These are phyloP conservation scores for Aspergillus campestris DNA, from an alignment of 495 filamentous ascomycete species.

Conservation along the genomic window DNA sequence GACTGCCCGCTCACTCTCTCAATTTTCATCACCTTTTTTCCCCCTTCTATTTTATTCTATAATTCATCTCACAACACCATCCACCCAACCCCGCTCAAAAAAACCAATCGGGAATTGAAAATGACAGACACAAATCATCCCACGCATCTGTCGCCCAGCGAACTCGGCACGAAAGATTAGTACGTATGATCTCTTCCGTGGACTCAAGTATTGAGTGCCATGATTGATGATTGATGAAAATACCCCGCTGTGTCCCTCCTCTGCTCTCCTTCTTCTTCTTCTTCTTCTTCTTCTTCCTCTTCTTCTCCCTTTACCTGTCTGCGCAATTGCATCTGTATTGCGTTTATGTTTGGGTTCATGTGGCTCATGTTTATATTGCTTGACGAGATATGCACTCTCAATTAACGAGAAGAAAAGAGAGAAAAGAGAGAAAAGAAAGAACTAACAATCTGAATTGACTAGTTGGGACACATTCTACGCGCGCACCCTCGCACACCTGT, in stretches of 20 bases:
- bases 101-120: not conserved
- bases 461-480: conserved; percentile 43
- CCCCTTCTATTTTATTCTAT: too few species aligned
- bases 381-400: too few species aligned
- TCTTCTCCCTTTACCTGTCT: not conserved
- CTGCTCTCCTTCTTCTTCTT: not conserved
- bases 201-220: too few species aligned
- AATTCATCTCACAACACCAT: not conserved
- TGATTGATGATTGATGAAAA: too few species aligned
- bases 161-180: conserved; percentile 50
- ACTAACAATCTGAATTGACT: conserved; percentile 1
- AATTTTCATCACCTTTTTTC: too few species aligned
- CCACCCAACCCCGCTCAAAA: too few species aligned
- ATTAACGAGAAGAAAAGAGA: not conserved
- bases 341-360: too few species aligned
- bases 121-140: conserved; percentile 21
- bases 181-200: conserved; percentile 21
- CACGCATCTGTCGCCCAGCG: conserved; percentile 40
- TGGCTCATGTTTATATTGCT: too few species aligned
- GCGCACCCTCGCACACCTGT: conserved; percentile 33
- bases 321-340: not conserved
- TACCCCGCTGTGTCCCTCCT: too few species aligned
- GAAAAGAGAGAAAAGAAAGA: not conserved
- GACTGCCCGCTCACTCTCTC: too few species aligned
- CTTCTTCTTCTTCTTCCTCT: not conserved